A percentile compares a stretch with the other conserved stretches of the same genome.
Conservation (phyloP, 208 protist species). For the Acanthamoeba lenticulata region DNA sequence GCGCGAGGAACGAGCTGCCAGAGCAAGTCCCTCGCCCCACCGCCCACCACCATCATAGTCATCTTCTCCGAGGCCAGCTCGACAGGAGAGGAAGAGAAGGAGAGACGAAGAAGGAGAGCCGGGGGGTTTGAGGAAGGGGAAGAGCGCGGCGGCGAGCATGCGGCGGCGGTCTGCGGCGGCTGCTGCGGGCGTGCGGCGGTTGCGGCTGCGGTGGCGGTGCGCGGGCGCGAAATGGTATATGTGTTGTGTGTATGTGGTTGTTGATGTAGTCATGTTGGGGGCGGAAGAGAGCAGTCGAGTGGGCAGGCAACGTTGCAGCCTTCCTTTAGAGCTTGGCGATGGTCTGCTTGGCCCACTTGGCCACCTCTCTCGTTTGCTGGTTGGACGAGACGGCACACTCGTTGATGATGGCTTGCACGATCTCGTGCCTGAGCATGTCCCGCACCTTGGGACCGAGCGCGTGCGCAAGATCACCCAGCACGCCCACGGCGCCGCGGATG, state of each 20-base stretch:
- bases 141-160: constrained; percentile 31
- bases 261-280: background rate
- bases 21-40: too few relatives aligned
- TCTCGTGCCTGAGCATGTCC: background rate
- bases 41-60: too few relatives aligned
- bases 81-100: too few relatives aligned
- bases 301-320: background rate
- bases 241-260: background rate
- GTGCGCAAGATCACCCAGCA: constrained; percentile 75
- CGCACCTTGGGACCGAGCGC: constrained; percentile 62
- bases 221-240: background rate
- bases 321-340: constrained; percentile 55
- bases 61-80: too few relatives aligned
- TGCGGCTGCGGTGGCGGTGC: background rate
- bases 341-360: constrained; percentile 73
- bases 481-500: constrained; percentile 76
- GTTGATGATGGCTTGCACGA: constrained; percentile 73
- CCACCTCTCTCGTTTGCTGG: constrained; percentile 62
- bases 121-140: too few relatives aligned
- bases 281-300: background rate
- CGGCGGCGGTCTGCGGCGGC: constrained; percentile 42
- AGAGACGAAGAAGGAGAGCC: too few relatives aligned
- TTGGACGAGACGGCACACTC: constrained; percentile 33
- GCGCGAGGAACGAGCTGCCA: too few relatives aligned
- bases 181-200: constrained; percentile 1